Percentiles rank a stretch among this genome's conserved stretches.
These are phyloP conservation scores for Jackrogersella multiformis DNA, from an alignment of 495 filamentous ascomycete genomes.

Conservation along the genomic window DNA sequence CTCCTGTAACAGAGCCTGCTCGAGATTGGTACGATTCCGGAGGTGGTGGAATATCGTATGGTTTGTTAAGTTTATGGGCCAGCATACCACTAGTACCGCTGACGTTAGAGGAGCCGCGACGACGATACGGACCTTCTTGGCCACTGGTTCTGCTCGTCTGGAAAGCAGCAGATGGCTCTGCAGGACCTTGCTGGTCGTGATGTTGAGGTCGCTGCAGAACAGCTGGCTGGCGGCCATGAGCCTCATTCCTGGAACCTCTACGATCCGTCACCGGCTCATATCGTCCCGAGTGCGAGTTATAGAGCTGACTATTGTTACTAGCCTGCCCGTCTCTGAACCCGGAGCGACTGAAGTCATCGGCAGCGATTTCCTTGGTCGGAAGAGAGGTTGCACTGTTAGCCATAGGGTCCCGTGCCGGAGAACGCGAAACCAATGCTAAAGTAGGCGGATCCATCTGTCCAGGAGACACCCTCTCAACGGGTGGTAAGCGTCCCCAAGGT, in stretches of 20 bases:
- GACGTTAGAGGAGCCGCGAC: constrained; percentile 92
- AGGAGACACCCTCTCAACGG: constrained; percentile 81
- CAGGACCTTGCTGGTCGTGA: constrained; percentile 71
- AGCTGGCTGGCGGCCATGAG: constrained; percentile 74
- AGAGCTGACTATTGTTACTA: constrained; percentile 76
- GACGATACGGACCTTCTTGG: constrained; percentile 74
- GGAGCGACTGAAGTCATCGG: constrained; percentile 88
- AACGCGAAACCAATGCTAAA: constrained; percentile 41
- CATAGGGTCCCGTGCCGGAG: constrained; percentile 44
- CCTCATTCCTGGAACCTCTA: constrained; percentile 73
- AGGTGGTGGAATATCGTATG: constrained; percentile 57
- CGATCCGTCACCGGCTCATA: constrained; percentile 91
- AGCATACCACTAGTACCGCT: constrained; percentile 86
- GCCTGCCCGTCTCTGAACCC: constrained; percentile 76
- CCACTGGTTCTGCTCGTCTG: constrained; percentile 78
- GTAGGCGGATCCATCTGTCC: constrained; percentile 59
- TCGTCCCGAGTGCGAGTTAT: constrained; percentile 91
- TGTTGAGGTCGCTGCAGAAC: constrained; percentile 76
- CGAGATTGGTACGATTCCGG: constrained; percentile 56
- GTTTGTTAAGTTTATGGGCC: constrained; percentile 57
- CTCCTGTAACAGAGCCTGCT: constrained; percentile 54
- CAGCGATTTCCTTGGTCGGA: constrained; percentile 81
- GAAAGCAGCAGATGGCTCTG: constrained; percentile 91
- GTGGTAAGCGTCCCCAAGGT: constrained; percentile 88
- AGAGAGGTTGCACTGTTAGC: constrained; percentile 55